These are phyloP conservation scores for Fagopyrum homotropicum DNA, from an alignment of 148 eudicot genomes.

Conservation along the genomic window DNA sequence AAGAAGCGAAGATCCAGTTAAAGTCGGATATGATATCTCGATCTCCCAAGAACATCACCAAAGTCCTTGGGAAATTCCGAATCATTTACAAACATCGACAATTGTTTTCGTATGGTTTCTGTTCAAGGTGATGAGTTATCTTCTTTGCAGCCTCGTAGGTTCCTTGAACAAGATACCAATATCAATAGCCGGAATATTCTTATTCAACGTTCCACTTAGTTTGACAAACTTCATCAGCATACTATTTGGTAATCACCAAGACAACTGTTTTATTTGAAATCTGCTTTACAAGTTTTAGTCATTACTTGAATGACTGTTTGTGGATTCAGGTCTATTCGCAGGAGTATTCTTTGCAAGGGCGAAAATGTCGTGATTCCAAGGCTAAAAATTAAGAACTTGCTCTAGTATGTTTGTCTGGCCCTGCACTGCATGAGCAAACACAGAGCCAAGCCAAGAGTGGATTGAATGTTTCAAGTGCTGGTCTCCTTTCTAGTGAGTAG, in stretches of 20 bases:
- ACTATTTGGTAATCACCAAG: conserved; percentile 43
- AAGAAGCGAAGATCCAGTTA: too few species aligned
- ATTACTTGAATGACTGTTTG: neutral
- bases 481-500: neutral
- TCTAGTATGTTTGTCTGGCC: neutral
- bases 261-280: neutral
- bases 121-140: neutral
- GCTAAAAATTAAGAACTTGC: neutral
- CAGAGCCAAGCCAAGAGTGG: neutral
- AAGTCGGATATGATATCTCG: too few species aligned
- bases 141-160: conserved; percentile 53
- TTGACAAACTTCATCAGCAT: conserved; percentile 63
- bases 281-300: neutral
- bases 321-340: conserved; percentile 60
- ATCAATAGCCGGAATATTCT: conserved; percentile 56
- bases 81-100: too few species aligned
- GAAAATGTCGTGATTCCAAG: conserved; percentile 51
- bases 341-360: conserved; percentile 82
- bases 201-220: conserved; percentile 72
- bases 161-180: conserved; percentile 79
- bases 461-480: neutral
- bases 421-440: neutral
- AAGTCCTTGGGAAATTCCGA: too few species aligned
- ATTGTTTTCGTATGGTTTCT: too few species aligned
- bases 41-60: too few species aligned